Conservation (phyloP, 352 stramenopile species). For the Phytophthora ramorum region DNA sequence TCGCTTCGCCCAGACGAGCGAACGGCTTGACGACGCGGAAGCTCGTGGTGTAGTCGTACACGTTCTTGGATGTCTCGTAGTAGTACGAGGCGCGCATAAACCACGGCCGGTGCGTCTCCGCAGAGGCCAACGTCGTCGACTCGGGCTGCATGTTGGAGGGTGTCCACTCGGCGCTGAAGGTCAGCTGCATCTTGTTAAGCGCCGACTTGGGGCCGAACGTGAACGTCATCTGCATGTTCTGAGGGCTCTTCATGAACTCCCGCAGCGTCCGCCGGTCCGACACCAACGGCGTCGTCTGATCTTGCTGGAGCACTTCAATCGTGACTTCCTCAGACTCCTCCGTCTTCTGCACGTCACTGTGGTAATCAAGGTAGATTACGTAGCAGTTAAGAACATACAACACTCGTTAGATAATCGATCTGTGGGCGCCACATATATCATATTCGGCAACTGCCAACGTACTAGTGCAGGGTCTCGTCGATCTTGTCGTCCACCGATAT, state of each 20-base stretch:
- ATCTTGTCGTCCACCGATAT: conserved; percentile 29
- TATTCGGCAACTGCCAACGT: conserved; percentile 13
- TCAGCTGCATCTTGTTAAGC: conserved; percentile 33
- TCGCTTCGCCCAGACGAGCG: conserved; percentile 71
- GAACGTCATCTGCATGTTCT: conserved; percentile 39
- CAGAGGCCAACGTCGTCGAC: conserved; percentile 8
- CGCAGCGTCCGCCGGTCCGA: conserved; percentile 30
- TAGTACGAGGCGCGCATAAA: conserved; percentile 83
- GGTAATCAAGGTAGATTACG: conserved; percentile 23
- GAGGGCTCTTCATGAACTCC: conserved; percentile 43
- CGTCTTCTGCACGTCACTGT: conserved; percentile 40
- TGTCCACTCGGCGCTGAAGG: conserved; percentile 36
- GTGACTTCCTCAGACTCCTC: conserved; percentile 35
- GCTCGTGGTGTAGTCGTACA: conserved; percentile 87
- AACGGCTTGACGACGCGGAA: conserved; percentile 72
- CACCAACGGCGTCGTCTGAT: conserved; percentile 52
- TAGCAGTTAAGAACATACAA: conserved; percentile 14
- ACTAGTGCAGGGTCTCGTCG: conserved; percentile 54
- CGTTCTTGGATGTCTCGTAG: conserved; percentile 79
- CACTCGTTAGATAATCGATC: conserved; percentile 17
- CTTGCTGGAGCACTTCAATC: conserved; percentile 50
- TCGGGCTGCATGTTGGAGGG: background rate
- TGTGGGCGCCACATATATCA: background rate
- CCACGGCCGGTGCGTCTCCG: conserved; percentile 59
- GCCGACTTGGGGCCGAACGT: conserved; percentile 30